Evolutionary conservation across 495 filamentous ascomycete genomes (phyloP), one percentile per base, ranked within the genome.

Genomic region (Penicillium longicatenatum): DNA sequence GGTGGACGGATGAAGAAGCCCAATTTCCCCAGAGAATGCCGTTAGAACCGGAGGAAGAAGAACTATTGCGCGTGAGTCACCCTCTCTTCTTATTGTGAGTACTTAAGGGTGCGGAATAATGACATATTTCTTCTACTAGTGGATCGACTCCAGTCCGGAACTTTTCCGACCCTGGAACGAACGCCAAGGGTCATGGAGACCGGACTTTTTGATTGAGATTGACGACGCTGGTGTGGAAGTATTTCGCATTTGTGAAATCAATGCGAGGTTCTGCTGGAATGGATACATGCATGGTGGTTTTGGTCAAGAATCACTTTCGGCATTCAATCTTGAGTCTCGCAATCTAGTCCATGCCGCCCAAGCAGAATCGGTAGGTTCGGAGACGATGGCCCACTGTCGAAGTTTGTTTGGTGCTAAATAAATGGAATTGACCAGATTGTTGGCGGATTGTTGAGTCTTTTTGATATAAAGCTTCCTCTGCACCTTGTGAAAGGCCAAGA

Each of bases 201-300:
- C 78, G 14, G 78, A 80, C 51, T 74, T 79, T 42, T 48, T 80
- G n/a, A 43, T 79, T 1, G 70, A 74, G 26, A 47, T 61, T 8
- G 50, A 60, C 11, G 16, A 52, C 12, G 42, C 50, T 0, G 52
- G 30, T 1, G 21, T 31, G 7, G 72, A 74, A 35, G 59, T 22
- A 14, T 73, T 70, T 43, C 61, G 62, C 1, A 70, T 80, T 26
- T 76, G 72, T 24, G 77, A 81, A 55, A 79, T 81, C 21, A 80
- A 81, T 51, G 75, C 73, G 1, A 65, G 78, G 8, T 80, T 81
- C 24, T 57, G 64, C 17, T 75, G 66, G 50, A 79, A 80, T 65
- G 70, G 72, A 0, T 75, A 66, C 24, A 50, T 75, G 41, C 29
- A 60, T 22, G 24, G n/a, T 11, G 62, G 57, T 2, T 68, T 47